A percentile compares a stretch with the other conserved stretches of the same genome.
Conservation (phyloP, 495 filamentous ascomycete genomes). For the Hypoxylon lienhwacheense region DNA sequence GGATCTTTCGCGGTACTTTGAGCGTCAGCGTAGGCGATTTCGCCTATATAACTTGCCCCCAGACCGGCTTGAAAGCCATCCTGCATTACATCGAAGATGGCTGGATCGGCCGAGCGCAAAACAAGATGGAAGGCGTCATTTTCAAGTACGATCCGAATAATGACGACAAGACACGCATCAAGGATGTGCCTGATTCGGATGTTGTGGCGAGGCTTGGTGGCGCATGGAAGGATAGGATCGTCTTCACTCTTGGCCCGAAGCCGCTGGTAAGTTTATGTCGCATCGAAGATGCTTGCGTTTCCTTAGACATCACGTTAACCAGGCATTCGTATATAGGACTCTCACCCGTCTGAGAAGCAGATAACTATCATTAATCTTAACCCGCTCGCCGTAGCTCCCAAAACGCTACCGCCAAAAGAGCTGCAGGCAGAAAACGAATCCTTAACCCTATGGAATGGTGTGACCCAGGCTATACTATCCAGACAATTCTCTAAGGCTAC, state of each 20-base stretch:
- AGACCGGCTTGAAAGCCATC: constrained; percentile 87
- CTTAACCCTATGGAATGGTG: constrained; percentile 79
- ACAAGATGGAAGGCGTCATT: constrained; percentile 86
- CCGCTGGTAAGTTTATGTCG: constrained; percentile 47
- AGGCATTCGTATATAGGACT: constrained; percentile 32
- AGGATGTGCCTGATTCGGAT: constrained; percentile 81
- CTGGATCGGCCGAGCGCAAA: constrained; percentile 89
- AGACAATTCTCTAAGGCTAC: constrained; percentile 87
- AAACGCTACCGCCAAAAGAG: constrained; percentile 73
- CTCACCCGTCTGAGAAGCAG: constrained; percentile 60
- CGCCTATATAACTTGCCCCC: constrained; percentile 81
- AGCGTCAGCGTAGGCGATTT: constrained; percentile 85
- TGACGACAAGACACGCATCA: constrained; percentile 74
- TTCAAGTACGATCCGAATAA: constrained; percentile 84
- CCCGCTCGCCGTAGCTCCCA: constrained; percentile 74
- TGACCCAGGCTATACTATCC: constrained; percentile 81
- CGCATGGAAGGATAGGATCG: constrained; percentile 68
- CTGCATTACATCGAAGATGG: constrained; percentile 91
- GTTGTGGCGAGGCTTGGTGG: constrained; percentile 83
- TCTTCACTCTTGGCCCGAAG: constrained; percentile 56
- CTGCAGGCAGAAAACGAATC: constrained; percentile 88
- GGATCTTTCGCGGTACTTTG: constrained; percentile 78
- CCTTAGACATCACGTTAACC: neutral
- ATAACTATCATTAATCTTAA: constrained; percentile 79
- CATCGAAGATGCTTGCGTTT: neutral